These are phyloP conservation scores for Zygnema cylindricum DNA, from an alignment of 139 green algal genomes.

Conservation along the genomic window DNA sequence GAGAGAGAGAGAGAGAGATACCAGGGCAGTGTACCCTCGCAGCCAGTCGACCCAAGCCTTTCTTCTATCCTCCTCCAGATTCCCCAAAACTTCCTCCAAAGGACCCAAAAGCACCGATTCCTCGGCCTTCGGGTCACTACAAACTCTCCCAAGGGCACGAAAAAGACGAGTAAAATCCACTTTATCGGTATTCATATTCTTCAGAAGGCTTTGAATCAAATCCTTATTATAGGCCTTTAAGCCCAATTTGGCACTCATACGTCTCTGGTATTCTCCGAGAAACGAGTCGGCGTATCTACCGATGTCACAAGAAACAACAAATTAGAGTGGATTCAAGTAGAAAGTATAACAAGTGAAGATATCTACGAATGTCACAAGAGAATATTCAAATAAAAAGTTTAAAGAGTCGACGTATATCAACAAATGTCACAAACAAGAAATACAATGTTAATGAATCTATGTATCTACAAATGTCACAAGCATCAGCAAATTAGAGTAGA, in stretches of 20 bases:
- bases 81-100: constrained; percentile 13
- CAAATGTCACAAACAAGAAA: too few relatives aligned
- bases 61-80: constrained; percentile 11
- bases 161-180: constrained; percentile 61
- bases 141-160: neutral
- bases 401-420: too few relatives aligned
- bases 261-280: constrained; percentile 20
- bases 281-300: constrained; percentile 54
- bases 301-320: too few relatives aligned
- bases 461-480: too few relatives aligned
- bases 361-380: too few relatives aligned
- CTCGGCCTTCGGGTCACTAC: neutral
- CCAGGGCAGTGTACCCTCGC: constrained; percentile 9
- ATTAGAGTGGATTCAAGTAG: too few relatives aligned
- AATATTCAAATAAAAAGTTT: too few relatives aligned
- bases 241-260: constrained; percentile 52
- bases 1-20: constrained; percentile 14
- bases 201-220: constrained; percentile 14
- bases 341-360: too few relatives aligned
- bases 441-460: too few relatives aligned
- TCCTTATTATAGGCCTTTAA: constrained; percentile 47
- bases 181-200: constrained; percentile 37
- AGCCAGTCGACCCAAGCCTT: constrained; percentile 40
- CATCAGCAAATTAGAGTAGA: too few relatives aligned
- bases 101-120: constrained; percentile 27